These are phyloP conservation scores for Fusarium paranaense DNA, from an alignment of 2,329 filamentous ascomycete species.

Conservation along the genomic window DNA sequence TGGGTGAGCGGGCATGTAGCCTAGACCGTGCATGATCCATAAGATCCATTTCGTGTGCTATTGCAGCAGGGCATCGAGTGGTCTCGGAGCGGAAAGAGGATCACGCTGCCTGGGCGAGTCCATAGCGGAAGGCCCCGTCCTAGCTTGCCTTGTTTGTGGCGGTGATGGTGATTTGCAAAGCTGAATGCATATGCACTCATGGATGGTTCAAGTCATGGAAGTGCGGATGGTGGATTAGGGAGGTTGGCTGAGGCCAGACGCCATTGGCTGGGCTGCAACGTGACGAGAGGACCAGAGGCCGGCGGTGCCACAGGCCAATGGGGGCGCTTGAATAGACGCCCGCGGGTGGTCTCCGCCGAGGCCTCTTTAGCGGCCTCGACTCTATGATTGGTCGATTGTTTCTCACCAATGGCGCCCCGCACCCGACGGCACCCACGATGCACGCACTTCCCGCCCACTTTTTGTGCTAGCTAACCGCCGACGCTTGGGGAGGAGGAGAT, in stretches of 20 bases:
- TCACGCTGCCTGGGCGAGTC: conserved; percentile 8
- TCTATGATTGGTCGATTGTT: conserved; percentile 29
- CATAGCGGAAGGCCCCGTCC: conserved; percentile 1
- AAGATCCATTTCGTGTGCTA: conserved; percentile 26
- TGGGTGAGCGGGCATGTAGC: conserved; percentile 19
- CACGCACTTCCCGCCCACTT: conserved; percentile 38
- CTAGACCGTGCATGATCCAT: conserved; percentile 38
- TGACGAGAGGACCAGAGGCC: conserved; percentile 35
- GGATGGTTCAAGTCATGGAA: conserved; percentile 4
- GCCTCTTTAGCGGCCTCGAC: conserved; percentile 21
- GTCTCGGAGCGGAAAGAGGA: background rate
- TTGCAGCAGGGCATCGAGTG: conserved; percentile 1
- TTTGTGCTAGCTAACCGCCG: conserved; percentile 40
- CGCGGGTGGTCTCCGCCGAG: conserved; percentile 10
- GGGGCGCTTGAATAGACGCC: conserved; percentile 41
- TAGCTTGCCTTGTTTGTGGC: background rate
- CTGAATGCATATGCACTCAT: conserved; percentile 30
- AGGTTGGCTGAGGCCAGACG: conserved; percentile 13
- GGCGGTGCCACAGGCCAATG: conserved; percentile 42
- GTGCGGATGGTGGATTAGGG: conserved; percentile 6
- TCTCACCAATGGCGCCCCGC: conserved; percentile 15
- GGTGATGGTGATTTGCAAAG: conserved; percentile 27
- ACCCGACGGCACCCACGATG: conserved; percentile 9
- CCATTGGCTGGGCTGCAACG: conserved; percentile 41
- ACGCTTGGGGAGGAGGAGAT: conserved; percentile 29